Percentiles rank a stretch among this genome's conserved stretches.
These are phyloP conservation scores for Trichoderma cornu-damae DNA, from an alignment of 2,329 filamentous ascomycete genomes.

Conservation along the genomic window DNA sequence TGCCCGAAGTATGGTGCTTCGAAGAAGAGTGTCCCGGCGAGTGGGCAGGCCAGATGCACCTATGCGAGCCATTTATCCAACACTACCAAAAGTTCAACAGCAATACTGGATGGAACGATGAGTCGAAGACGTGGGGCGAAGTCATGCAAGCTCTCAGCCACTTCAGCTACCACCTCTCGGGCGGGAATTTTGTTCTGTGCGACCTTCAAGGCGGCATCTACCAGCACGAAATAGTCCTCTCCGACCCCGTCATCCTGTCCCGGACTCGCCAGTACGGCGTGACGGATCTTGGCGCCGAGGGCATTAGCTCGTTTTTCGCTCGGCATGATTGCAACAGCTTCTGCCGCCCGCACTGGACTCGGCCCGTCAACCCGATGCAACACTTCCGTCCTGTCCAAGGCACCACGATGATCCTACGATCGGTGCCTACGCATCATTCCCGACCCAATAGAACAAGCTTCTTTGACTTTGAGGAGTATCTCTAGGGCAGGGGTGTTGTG, in stretches of 20 bases:
- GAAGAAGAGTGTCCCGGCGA: not conserved
- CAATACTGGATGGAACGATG: slow-evolving; percentile 37
- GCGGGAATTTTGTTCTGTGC: slow-evolving; percentile 37
- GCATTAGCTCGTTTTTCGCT: slow-evolving; percentile 39
- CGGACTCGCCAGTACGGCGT: slow-evolving; percentile 34
- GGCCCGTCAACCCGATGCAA: slow-evolving; percentile 4
- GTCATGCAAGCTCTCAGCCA: slow-evolving; percentile 42
- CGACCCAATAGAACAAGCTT: too few relatives aligned
- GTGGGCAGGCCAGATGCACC: slow-evolving; percentile 22
- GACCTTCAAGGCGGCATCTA: slow-evolving; percentile 42
- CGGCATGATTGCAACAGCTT: slow-evolving; percentile 33
- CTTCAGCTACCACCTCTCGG: slow-evolving; percentile 38
- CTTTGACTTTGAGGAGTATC: too few relatives aligned
- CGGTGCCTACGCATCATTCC: slow-evolving; percentile 8
- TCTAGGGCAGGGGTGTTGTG: not conserved
- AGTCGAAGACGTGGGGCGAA: slow-evolving; percentile 28
- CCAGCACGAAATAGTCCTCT: slow-evolving; percentile 32
- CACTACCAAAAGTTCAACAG: slow-evolving; percentile 43
- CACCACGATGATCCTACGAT: slow-evolving; percentile 19
- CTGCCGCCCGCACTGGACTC: slow-evolving; percentile 26
- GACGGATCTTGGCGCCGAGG: slow-evolving; percentile 36
- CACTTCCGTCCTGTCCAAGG: slow-evolving; percentile 2
- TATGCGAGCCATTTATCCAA: slow-evolving; percentile 38
- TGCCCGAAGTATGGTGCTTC: slow-evolving; percentile 32
- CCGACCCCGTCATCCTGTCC: slow-evolving; percentile 41